Base-by-base conservation (phyloP, 108 stramenopile genomes). In the Schizochytrium sp. region DNA sequence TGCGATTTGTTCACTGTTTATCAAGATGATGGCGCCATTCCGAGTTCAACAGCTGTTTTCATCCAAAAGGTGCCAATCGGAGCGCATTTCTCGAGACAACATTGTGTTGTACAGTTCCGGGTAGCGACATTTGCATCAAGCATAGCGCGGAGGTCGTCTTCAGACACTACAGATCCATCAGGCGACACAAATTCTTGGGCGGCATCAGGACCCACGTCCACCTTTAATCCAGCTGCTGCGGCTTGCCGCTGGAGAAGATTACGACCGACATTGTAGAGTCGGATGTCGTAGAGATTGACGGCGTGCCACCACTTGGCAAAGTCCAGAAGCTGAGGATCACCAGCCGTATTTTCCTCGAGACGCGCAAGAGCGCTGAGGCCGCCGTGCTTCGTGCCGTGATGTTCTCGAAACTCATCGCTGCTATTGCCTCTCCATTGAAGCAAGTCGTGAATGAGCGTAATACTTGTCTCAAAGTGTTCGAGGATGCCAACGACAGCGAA, bases 251-350 rank as follows among this genome's bases (percentile, higher is more conserved):
- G 10, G 28, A 83, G 48, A 53, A 83, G 0, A 6, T 47, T 53
- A 6, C 51, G 45, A 6, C 48, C 76, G 28, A 83, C 19, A 23
- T 83, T 83, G 76, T 83, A 83, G n/a, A 83, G 28, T 16, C 48
- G 18, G 28, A 83, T 83, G 51, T 83, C 76, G 16, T 21, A 53
- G 16, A 28, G n/a, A 53, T 83, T 83, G 10, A 53, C 51, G 48
- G 76, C 76, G 48, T 83, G 51, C n/a, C n/a, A 83, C 76, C 76
- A 83, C 51, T 34, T 55, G 76, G 51, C 48, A 47, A 83, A 83
- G 63, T 28, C 41, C 41, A 69, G 63, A 8, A 69, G 63, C 14
- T 18, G 25, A 8, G 63, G 63, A 8, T 6, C 10, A 8, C 25
- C 25, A 12, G 41, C 41, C 8, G 63, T 23, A 8, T 28, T 23